Percentiles rank a stretch among this genome's conserved stretches.
Evolutionary conservation across 495 filamentous ascomycete genomes (phyloP).

Genomic region (Lichenothelia convexa): DNA sequence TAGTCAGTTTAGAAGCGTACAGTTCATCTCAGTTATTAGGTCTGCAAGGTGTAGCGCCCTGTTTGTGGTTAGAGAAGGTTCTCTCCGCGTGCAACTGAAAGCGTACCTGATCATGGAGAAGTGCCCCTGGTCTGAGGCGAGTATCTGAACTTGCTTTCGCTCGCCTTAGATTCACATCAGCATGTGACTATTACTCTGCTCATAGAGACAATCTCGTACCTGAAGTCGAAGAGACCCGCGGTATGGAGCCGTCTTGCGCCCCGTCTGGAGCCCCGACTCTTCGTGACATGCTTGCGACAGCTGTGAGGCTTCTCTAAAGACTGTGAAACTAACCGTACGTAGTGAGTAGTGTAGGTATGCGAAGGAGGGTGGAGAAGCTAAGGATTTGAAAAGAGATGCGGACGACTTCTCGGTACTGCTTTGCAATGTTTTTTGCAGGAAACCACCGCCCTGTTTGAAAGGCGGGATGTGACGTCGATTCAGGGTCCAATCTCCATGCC

Average conservation of each 20-base stretch:
- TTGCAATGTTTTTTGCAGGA: too few species aligned
- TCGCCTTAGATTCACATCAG: slow-evolving; percentile 28
- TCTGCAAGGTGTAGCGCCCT: slow-evolving; percentile 88
- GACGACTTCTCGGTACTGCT: too few species aligned
- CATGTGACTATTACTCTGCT: not conserved
- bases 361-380: too few species aligned
- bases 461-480: too few species aligned
- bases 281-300: not conserved
- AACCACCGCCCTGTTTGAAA: too few species aligned
- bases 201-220: not conserved
- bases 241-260: not conserved
- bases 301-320: too few species aligned
- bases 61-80: slow-evolving; percentile 5
- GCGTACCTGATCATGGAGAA: slow-evolving; percentile 54
- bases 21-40: slow-evolving; percentile 87
- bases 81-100: not conserved
- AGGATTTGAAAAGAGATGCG: too few species aligned
- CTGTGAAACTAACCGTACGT: too few species aligned
- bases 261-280: not conserved
- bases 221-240: not conserved
- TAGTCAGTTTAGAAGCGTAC: slow-evolving; percentile 25
- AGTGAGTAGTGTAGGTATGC: too few species aligned
- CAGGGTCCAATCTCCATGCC: too few species aligned
- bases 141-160: slow-evolving; percentile 74
- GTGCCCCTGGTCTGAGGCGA: slow-evolving; percentile 58